Conservation (phyloP, 1,139 yeast genomes). For the Taphrina confusa region DNA sequence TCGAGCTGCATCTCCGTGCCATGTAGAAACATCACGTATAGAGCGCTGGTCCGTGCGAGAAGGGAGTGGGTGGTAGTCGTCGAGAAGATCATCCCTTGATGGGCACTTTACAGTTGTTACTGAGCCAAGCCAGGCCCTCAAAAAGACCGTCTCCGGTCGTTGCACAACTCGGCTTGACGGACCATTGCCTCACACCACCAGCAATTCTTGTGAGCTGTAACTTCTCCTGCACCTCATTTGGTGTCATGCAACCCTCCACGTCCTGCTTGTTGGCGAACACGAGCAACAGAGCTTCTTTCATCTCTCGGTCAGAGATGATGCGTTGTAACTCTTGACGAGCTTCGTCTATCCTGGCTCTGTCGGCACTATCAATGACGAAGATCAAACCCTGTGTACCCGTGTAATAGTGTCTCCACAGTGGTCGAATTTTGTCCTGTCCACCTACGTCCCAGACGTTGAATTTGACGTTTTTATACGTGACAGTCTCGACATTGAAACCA, state of each 20-base stretch:
- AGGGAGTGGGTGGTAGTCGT: no score
- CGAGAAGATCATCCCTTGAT: constrained; percentile 29
- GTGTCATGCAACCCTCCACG: constrained; percentile 78
- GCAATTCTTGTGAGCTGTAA: constrained; percentile 79
- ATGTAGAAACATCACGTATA: no score
- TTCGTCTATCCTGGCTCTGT: constrained; percentile 68
- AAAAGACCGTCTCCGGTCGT: constrained; percentile 89
- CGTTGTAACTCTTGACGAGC: constrained; percentile 76
- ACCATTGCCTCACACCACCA: constrained; percentile 74
- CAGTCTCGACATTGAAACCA: constrained; percentile 92
- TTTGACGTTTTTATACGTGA: constrained; percentile 79
- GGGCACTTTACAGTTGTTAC: constrained; percentile 23
- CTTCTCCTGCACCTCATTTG: constrained; percentile 84
- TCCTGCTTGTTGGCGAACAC: constrained; percentile 94
- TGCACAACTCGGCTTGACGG: constrained; percentile 85
- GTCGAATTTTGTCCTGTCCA: constrained; percentile 88
- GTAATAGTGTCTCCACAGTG: constrained; percentile 92
- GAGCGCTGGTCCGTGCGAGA: no score
- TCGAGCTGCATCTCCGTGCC: no score
- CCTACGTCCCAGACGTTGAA: constrained; percentile 98
- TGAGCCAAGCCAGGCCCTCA: constrained; percentile 60
- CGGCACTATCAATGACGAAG: constrained; percentile 85
- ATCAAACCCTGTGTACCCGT: constrained; percentile 93
- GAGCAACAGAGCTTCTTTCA: constrained; percentile 72
- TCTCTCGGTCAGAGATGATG: constrained; percentile 76